These are phyloP conservation scores for Aristolochia fimbriata DNA, from an alignment of 164 flowering plant species.

Conservation along the genomic window DNA sequence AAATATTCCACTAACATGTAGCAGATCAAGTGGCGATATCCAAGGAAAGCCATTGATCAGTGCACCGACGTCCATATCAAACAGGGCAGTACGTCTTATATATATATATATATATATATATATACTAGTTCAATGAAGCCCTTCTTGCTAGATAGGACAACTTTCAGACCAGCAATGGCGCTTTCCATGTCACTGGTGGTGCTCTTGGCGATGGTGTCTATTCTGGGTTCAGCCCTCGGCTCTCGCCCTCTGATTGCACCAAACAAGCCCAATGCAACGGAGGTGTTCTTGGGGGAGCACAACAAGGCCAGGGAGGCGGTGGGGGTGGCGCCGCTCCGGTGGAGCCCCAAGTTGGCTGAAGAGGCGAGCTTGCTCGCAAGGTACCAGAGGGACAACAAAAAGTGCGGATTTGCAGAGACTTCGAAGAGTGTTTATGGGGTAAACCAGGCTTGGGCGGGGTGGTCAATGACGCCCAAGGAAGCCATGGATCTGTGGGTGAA, in stretches of 20 bases:
- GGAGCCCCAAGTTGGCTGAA: conserved; percentile 46
- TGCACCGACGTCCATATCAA: neutral
- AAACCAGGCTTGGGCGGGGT: conserved; percentile 43
- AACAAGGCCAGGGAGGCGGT: conserved; percentile 55
- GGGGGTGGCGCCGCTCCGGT: conserved; percentile 39
- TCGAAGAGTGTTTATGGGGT: conserved; percentile 34
- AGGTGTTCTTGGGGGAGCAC: conserved; percentile 46
- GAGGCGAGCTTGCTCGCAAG: conserved; percentile 28
- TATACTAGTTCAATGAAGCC: neutral
- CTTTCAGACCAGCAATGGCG: conserved; percentile 10
- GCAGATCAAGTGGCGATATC: too few relatives aligned
- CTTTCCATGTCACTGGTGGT: conserved; percentile 1
- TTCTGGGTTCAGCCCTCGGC: conserved; percentile 3
- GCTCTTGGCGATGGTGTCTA: conserved; percentile 2
- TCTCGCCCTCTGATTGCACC: neutral
- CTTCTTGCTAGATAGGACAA: neutral
- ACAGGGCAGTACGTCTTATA: neutral
- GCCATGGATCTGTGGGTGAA: conserved; percentile 53
- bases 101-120: neutral
- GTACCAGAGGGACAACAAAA: conserved; percentile 41
- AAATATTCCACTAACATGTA: too few relatives aligned
- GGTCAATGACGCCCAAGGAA: conserved; percentile 27
- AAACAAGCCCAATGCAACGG: conserved; percentile 9
- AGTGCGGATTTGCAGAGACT: conserved; percentile 44
- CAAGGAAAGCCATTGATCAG: too few relatives aligned